phyloP scores from a whole-genome alignment of 768 basidiomycete species.

The Fibroporia radiculosa region DNA sequence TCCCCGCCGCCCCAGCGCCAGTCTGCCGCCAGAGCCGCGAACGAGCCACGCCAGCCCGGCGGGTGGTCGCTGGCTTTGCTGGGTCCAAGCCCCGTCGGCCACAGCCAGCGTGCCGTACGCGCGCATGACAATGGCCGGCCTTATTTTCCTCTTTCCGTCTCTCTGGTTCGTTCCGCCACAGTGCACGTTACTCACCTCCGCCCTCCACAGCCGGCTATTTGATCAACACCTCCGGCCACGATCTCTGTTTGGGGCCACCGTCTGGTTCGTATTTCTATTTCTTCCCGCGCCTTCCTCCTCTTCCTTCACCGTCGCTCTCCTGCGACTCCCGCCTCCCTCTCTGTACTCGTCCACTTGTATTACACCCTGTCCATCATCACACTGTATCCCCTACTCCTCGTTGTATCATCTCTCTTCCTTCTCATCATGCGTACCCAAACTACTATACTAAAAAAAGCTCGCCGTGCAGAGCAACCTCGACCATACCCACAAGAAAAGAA shows the following conservation, averaged over 20 bases:
- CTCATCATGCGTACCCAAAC: constrained; percentile 9
- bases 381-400: constrained; percentile 5
- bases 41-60: no score
- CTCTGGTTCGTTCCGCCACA: background rate
- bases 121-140: background rate
- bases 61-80: background rate
- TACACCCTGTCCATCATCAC: background rate
- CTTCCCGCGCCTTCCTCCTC: constrained; percentile 7
- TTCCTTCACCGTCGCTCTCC: constrained; percentile 4
- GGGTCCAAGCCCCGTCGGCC: background rate
- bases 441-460: constrained; percentile 4
- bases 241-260: constrained; percentile 9
- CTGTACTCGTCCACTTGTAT: background rate
- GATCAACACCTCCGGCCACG: constrained; percentile 4
- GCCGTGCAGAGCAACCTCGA: background rate
- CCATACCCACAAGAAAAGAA: constrained; percentile 41
- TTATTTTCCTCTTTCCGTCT: no score
- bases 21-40: no score
- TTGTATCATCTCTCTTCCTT: constrained; percentile 8
- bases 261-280: constrained; percentile 15
- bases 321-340: background rate
- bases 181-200: background rate
- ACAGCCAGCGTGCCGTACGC: background rate
- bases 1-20: no score
- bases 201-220: constrained; percentile 2